Percentiles rank a stretch among this genome's conserved stretches.
These are phyloP conservation scores for Pezizomycotina sp. DNA, from an alignment of 2,329 filamentous ascomycete species.

Conservation along the genomic window DNA sequence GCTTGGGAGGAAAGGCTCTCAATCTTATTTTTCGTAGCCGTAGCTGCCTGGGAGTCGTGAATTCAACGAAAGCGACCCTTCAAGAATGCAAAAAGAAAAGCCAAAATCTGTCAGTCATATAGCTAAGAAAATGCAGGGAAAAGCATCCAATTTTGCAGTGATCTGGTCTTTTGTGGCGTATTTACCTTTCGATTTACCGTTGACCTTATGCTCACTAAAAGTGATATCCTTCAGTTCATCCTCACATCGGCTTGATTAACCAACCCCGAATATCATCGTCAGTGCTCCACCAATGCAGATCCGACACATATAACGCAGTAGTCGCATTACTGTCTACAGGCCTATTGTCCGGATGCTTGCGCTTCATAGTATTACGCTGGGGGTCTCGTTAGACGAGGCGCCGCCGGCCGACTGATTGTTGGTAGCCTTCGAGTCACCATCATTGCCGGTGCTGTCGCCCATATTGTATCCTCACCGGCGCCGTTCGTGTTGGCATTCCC, in stretches of 20 bases:
- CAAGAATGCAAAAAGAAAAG: slow-evolving; percentile 4
- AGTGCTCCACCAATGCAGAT: slow-evolving; percentile 91
- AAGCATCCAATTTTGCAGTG: no score
- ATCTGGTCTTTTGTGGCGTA: no score
- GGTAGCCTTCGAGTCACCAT: slow-evolving; percentile 21
- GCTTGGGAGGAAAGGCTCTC: slow-evolving; percentile 44
- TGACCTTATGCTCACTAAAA: slow-evolving; percentile 97
- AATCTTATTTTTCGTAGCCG: slow-evolving; percentile 66
- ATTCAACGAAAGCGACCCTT: slow-evolving; percentile 68
- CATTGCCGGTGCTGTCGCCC: slow-evolving; percentile 22
- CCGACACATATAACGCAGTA: slow-evolving; percentile 66
- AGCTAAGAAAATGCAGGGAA: background rate
- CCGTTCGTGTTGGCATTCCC: slow-evolving; percentile 19
- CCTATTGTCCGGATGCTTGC: slow-evolving; percentile 41
- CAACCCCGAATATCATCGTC: slow-evolving; percentile 89
- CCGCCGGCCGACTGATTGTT: slow-evolving; percentile 19
- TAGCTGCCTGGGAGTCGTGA: slow-evolving; percentile 67
- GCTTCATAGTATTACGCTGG: slow-evolving; percentile 43
- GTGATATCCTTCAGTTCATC: slow-evolving; percentile 79
- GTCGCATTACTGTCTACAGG: slow-evolving; percentile 44
- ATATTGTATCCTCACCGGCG: slow-evolving; percentile 25
- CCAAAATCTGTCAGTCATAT: background rate
- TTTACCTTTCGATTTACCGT: slow-evolving; percentile 98
- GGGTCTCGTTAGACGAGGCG: slow-evolving; percentile 31
- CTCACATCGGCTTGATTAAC: slow-evolving; percentile 66